Base-by-base conservation (phyloP, 352 stramenopile species). In the Pythium rishiriense region DNA sequence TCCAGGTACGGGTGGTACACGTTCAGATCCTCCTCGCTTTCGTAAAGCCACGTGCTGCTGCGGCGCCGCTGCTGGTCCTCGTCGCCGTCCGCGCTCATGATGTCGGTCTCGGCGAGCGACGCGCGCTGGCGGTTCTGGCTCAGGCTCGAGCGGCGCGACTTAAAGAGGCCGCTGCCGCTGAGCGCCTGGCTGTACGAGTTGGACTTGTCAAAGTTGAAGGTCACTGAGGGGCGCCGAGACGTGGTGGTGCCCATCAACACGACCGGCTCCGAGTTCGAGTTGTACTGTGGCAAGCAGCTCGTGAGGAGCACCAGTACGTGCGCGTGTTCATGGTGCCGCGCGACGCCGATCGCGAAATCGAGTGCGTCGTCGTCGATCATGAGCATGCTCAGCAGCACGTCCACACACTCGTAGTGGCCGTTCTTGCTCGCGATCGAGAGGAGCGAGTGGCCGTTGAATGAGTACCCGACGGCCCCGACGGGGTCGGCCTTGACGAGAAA, bases 251-350 rank as follows among this genome's bases (percentile, higher is more conserved):
- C 14, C 11, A 17, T 43, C 33, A 43, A 14, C 4, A 49, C 11
- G 31, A 50, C 2, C 3, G 31, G 49, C 33, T 22, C 26, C 1
- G 28, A 26, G 49, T 57, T 60, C 17, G 50, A 62, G 19, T 19
- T 60, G 50, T 80, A 88, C 56, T 87, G 72, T 0, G 77, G 76
- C n/a, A 90, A 56, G 50, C 73, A 89, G 60, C 69, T 92, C 45
- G 81, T 92, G 43, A 92, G 70, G 29, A 92, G 59, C 35, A 90
- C 81, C 14, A 92, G 69, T 9, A 92, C 69, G 56, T 92, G 83
- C 12, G 83, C 81, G 55, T 92, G 83, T 29, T 68, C 74, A 29
- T 87, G 64, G 11, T 71, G 65, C 46, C 78, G 75, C 37, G 83
- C 83, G 43, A 76, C 74, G 15, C 79, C 70, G 10, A 90, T 60